Percentiles rank a stretch among this genome's conserved stretches.
Conservation (phyloP, 345 rosid species). For the Eucalyptus fibrosa region DNA sequence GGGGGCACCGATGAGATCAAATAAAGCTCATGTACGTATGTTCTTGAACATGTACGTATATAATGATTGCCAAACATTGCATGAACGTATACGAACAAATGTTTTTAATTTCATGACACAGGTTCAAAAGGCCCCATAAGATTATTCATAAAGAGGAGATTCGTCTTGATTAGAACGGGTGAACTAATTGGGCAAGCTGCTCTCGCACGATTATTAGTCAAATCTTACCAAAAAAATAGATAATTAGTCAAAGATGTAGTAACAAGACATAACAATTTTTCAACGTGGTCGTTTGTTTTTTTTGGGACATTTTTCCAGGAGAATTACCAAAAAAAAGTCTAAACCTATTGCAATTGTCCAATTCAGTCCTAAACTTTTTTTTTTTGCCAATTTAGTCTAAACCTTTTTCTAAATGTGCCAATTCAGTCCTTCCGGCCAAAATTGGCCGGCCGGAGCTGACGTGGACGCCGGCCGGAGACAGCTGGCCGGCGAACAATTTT, state of each 20-base stretch:
- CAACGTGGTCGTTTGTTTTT: background rate
- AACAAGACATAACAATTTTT: background rate
- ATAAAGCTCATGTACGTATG: background rate
- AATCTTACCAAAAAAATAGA: too few species aligned
- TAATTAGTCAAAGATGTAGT: too few species aligned
- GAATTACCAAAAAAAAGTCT: too few species aligned
- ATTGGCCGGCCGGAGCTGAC: too few species aligned
- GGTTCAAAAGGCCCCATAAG: background rate
- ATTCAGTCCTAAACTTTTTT: too few species aligned
- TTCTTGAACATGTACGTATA: background rate
- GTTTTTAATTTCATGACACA: too few species aligned
- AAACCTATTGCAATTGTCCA: too few species aligned
- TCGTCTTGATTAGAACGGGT: background rate
- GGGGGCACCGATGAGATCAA: background rate
- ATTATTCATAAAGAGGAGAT: background rate
- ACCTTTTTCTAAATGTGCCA: too few species aligned
- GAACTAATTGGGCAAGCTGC: background rate
- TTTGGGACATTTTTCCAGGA: background rate
- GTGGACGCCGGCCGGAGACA: too few species aligned
- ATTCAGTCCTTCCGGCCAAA: too few species aligned
- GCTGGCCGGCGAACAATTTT: too few species aligned
- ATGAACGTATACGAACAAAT: background rate
- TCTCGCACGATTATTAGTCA: background rate
- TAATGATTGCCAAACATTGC: background rate
- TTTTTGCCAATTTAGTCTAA: too few species aligned